These are phyloP conservation scores for Pseudogymnoascus sp. DNA, from an alignment of 2,329 filamentous ascomycete species.

Conservation along the genomic window DNA sequence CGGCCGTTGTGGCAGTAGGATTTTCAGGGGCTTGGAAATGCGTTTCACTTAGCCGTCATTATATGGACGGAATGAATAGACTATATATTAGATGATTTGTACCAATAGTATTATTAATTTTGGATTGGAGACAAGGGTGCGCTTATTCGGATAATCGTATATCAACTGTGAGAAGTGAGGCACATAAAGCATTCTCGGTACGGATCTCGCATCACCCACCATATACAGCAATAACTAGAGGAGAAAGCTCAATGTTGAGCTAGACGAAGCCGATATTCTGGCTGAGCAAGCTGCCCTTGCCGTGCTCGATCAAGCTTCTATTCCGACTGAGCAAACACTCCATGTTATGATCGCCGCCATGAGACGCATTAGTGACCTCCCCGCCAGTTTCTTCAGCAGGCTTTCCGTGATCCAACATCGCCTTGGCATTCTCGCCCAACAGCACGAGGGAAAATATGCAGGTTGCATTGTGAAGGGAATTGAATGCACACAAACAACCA, in stretches of 20 bases:
- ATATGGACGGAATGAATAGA: neutral
- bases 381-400: no score
- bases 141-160: neutral
- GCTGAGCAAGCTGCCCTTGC: no score
- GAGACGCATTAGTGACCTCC: no score
- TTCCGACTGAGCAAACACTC: no score
- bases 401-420: no score
- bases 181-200: neutral
- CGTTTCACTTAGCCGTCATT: neutral
- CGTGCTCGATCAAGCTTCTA: no score
- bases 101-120: neutral
- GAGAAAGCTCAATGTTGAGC: neutral
- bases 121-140: neutral
- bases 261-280: neutral
- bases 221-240: neutral
- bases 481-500: no score
- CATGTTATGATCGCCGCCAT: no score
- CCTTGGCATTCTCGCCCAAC: no score
- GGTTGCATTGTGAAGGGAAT: no score
- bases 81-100: neutral
- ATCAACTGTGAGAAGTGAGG: neutral
- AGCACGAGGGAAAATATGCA: no score
- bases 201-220: neutral
- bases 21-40: neutral
- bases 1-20: neutral